A percentile compares a stretch with the other conserved stretches of the same genome.
Conservation (phyloP, 108 stramenopile species). For the Skeletonema potamos region DNA sequence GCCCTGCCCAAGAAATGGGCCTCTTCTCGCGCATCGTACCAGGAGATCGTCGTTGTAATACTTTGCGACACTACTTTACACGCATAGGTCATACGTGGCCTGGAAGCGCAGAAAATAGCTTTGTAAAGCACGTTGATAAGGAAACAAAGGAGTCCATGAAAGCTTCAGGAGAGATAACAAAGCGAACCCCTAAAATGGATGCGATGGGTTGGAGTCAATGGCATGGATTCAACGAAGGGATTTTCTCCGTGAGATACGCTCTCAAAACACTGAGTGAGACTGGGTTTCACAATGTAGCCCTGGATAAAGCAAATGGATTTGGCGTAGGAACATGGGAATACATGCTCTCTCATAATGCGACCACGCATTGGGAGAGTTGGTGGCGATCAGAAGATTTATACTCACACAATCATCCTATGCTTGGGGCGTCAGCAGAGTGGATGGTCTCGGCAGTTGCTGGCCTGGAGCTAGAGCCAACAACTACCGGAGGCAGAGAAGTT, state of each 20-base stretch:
- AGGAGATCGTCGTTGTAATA: slow-evolving; percentile 31
- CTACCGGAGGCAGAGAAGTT: slow-evolving; percentile 27
- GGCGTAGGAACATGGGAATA: slow-evolving; percentile 49
- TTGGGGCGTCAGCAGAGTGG: slow-evolving; percentile 53
- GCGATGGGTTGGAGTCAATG: slow-evolving; percentile 49
- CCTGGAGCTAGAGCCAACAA: slow-evolving; percentile 32
- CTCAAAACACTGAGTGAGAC: slow-evolving; percentile 48
- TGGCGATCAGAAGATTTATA: slow-evolving; percentile 48
- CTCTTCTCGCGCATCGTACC: slow-evolving; percentile 42
- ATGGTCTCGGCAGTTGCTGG: slow-evolving; percentile 51
- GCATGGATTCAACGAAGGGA: slow-evolving; percentile 47
- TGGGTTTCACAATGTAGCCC: slow-evolving; percentile 41
- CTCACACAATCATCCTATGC: slow-evolving; percentile 60
- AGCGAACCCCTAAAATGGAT: slow-evolving; percentile 19
- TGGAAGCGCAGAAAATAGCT: slow-evolving; percentile 21
- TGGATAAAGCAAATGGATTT: slow-evolving; percentile 39
- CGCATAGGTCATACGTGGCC: slow-evolving; percentile 47
- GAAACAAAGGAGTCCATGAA: slow-evolving; percentile 25
- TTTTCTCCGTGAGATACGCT: slow-evolving; percentile 37
- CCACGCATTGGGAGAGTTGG: slow-evolving; percentile 59
- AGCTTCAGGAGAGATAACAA: slow-evolving; percentile 25
- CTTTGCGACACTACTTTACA: slow-evolving; percentile 31
- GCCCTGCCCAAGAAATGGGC: slow-evolving; percentile 44
- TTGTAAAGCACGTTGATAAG: slow-evolving; percentile 6
- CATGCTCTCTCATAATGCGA: slow-evolving; percentile 51